Base-by-base conservation (phyloP, 495 filamentous ascomycete species). In the Talaromyces wortmannii region DNA sequence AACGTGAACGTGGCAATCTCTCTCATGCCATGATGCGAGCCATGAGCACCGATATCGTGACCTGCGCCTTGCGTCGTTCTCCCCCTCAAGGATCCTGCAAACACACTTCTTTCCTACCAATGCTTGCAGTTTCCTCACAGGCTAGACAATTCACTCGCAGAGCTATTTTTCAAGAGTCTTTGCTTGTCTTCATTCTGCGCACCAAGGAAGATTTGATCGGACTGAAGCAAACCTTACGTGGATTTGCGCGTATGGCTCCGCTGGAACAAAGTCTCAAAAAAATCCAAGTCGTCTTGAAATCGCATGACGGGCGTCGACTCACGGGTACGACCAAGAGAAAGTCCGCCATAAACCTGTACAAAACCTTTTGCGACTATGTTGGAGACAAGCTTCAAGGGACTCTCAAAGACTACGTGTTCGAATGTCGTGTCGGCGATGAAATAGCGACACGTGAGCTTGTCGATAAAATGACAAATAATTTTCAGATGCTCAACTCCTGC, bases 271-370 rank as follows among this genome's bases (percentile, higher is more conserved):
- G 56, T 1, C 50, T 58, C 16, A 15, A 67, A 31, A 56, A 36
- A 17, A 45, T 69, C 43, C 59, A 67, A 45, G 2, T 69, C 13
- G 59, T 65, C n/a, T 33, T 67, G 12, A 55, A 61, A 4, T 57
- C 57, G 13, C 44, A 50, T 18, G 62, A 61, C 12, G 55, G 52
- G 29, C 62, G 59, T 11, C 59, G 59, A 15, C 15, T 57, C 1
- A 16, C 3, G 2, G 16, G 7, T 13, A 45, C 52, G 13, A 30
- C 57, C 42, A 61, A 63, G 30, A 48, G 55, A n/a, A 58, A 51
- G 7, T 32, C 15, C 12, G 46, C 56, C 40, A 40, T 62, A 15
- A 53, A 46, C 0, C 56, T 59, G 15, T 69, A 62, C 63, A 40
- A 31, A 6, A 16, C 45, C 0, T 69, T 69, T 51, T 69, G 62